These are phyloP conservation scores for Biancaea sappan DNA, from an alignment of 306 rosid species.

Conservation along the genomic window DNA sequence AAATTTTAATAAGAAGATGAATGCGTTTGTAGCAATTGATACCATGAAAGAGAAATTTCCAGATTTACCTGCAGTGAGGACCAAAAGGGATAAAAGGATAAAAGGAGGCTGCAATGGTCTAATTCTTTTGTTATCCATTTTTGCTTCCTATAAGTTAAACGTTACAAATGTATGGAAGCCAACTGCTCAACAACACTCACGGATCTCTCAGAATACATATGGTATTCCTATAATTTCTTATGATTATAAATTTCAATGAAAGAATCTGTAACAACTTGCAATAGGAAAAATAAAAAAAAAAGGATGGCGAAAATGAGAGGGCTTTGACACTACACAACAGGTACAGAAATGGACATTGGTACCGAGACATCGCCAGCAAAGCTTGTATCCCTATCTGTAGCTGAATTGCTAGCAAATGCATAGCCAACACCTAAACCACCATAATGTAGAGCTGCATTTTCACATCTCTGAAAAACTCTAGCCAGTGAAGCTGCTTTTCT, in stretches of 20 bases:
- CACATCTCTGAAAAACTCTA: slow-evolving; percentile 77
- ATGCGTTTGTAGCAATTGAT: not conserved
- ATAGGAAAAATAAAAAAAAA: too few relatives aligned
- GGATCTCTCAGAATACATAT: slow-evolving; percentile 34
- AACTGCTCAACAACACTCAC: slow-evolving; percentile 38
- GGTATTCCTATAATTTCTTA: slow-evolving; percentile 50
- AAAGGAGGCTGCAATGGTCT: slow-evolving; percentile 27
- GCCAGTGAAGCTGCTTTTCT: slow-evolving; percentile 89
- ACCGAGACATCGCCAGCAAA: slow-evolving; percentile 66
- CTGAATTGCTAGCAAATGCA: slow-evolving; percentile 64
- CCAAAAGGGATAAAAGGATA: not conserved
- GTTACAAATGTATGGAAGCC: slow-evolving; percentile 42
- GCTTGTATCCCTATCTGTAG: slow-evolving; percentile 60
- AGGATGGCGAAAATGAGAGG: slow-evolving; percentile 41
- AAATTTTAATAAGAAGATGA: slow-evolving; percentile 6
- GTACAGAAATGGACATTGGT: slow-evolving; percentile 73
- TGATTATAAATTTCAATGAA: slow-evolving; percentile 62
- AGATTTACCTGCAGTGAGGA: slow-evolving; percentile 19
- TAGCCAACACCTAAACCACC: slow-evolving; percentile 80
- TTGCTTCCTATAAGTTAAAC: slow-evolving; percentile 33
- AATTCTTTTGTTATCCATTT: slow-evolving; percentile 21
- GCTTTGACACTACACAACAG: slow-evolving; percentile 67
- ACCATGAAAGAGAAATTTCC: not conserved
- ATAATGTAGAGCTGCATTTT: slow-evolving; percentile 56
- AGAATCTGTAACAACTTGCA: slow-evolving; percentile 63